Percentiles rank a stretch among this genome's conserved stretches.
These are phyloP conservation scores for Globomyces pollinis-pini DNA, from an alignment of 192 early-diverging fungal genomes.

Conservation along the genomic window DNA sequence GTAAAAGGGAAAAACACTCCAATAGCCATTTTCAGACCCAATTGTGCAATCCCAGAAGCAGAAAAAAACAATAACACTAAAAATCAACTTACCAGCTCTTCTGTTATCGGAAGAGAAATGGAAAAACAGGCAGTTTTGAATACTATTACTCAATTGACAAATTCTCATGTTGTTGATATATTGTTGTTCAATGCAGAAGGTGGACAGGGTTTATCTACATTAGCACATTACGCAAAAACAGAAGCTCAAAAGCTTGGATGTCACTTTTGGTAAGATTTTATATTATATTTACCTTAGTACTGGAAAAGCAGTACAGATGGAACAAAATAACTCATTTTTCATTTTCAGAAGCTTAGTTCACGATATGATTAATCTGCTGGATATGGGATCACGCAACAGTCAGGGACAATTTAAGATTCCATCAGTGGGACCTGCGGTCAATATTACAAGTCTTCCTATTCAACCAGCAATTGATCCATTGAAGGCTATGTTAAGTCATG, in stretches of 20 bases:
- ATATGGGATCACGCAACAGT: conserved; percentile 14
- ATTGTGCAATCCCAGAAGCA: conserved; percentile 7
- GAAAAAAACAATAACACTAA: conserved; percentile 10
- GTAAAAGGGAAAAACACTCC: conserved; percentile 41
- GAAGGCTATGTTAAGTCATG: neutral
- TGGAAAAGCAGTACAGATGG: conserved; percentile 29
- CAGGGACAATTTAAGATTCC: conserved; percentile 16
- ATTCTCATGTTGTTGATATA: conserved; percentile 8
- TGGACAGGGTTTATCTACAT: conserved; percentile 38
- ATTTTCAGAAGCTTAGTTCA: conserved; percentile 26
- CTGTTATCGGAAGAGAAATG: conserved; percentile 24
- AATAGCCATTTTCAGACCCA: conserved; percentile 33
- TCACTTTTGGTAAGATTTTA: conserved; percentile 33
- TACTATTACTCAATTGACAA: conserved; percentile 9
- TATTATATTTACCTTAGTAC: conserved; percentile 14
- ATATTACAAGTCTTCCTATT: neutral
- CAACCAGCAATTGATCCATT: neutral
- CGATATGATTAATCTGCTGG: conserved; percentile 29
- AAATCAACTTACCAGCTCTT: neutral
- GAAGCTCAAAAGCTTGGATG: conserved; percentile 29
- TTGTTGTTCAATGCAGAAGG: conserved; percentile 44
- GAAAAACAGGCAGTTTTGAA: conserved; percentile 31
- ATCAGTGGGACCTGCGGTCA: neutral
- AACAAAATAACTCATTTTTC: conserved; percentile 38
- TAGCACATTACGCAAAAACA: conserved; percentile 28